Base-by-base conservation (phyloP, 176 grass and related monocot genomes). In the Lolium perenne region DNA sequence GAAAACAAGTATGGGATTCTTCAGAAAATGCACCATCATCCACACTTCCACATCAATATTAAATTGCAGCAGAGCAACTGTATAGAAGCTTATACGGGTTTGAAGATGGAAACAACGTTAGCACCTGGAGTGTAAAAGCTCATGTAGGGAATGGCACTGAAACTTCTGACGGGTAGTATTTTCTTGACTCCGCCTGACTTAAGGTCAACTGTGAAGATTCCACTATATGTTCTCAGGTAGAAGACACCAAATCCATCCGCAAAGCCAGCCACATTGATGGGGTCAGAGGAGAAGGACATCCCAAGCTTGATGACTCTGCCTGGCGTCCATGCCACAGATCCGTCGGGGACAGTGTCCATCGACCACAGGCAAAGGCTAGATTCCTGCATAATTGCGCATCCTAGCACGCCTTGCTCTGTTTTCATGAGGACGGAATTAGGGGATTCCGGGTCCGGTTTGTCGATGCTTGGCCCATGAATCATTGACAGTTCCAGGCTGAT, bases 91-190 rank as follows among this genome's bases (percentile, higher is more conserved):
- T 43, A 43, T 43, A 43, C 41, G 41, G 72, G 14, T 53, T 50
- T 75, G 14, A 75, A 75, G 23, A 75, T 53, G 72, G 72, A 75
- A 74, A 74, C 71, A 50, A 51, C 14, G 71, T 21, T 51, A 74
- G 73, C 23, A 76, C 73, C 73, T 76, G 48, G 48, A 32, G 48
- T 76, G 47, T 76, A 76, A 48, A 76, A 76, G 48, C 73, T 76
- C 23, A 10, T 76, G 48, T 53, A 76, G 47, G 73, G 48, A 53
- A 54, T 16, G 73, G 8, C 23, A 54, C 15, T 18, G 73, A 4
- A 2, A 76, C 9, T 1, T 14, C 1, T 17, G 72, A 75, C 25
- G 46, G 46, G 22, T 15, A 16, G 14, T 16, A 50, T 74, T 6
- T 74, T 50, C 7, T 50, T 50, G 46, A 50, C 45, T 74, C 46